Evolutionary conservation across 2,329 filamentous ascomycete species (phyloP), one percentile per base, ranked within the genome.

Genomic region (Diaporthe sp.): DNA sequence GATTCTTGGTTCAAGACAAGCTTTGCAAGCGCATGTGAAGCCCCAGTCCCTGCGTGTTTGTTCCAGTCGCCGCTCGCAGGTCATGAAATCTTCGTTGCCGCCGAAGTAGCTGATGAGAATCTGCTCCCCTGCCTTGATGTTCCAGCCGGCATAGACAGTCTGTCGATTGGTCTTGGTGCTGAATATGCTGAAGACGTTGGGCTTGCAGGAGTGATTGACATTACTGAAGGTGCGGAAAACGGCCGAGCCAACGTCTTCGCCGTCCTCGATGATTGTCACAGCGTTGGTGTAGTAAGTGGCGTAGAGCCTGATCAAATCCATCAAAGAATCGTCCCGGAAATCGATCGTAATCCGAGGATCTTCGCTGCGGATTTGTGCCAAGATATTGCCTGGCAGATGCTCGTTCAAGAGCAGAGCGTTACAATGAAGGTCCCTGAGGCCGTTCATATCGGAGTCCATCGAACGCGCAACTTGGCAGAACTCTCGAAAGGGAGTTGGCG

Each of bases 191-290:
- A 80, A 78, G 1, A 80, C 78, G 62, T 82, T 82, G 5, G 76
- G 77, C 1, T 57, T 61, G 73, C 81, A 83, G 10, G 79, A 79
- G 57, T 83, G 81, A 17, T 83, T 83, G 68, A 83, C 75, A 0
- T 79, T 79, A 12, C 61, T 55, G n/a, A 31, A 70, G 13, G 13
- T 19, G 1, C 28, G 55, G n/a, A 70, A 74, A 5, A 74, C 39
- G 22, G 51, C 73, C 42, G 37, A 51, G 46, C 58, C 44, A 6
- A 31, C 12, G 22, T 74, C 44, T 34, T 68, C 25, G 13, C 17
- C 57, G 22, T 59, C 55, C 17, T 59, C 46, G n/a, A 28, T 31
- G n/a, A 74, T 74, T 3, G 17, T 9, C 13, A 44, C 28, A 12
- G 62, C 42, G 44, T 74, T 74, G 65, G 61, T 70, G 25, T 34